Conservation (phyloP, 805 yeast genomes). For the Blastobotrys americana region DNA sequence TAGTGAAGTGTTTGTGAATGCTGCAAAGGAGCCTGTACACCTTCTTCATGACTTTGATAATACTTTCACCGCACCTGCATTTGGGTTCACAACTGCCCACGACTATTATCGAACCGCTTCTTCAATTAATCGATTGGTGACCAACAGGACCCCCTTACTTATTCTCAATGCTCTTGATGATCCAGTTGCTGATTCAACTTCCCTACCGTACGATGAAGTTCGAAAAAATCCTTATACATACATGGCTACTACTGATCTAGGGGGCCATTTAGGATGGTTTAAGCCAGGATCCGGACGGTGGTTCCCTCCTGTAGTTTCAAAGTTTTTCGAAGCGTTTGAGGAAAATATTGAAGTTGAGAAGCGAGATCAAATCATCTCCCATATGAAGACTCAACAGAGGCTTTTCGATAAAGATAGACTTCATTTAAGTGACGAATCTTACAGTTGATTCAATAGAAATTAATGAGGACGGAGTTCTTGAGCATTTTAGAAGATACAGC, state of each 20-base stretch:
- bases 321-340: constrained; percentile 35
- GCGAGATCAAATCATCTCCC: not conserved
- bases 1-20: constrained; percentile 26
- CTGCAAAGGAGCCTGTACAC: constrained; percentile 19
- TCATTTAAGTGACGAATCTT: not conserved
- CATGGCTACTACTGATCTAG: constrained; percentile 53
- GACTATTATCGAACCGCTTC: constrained; percentile 64
- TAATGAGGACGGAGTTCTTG: no score
- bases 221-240: constrained; percentile 51
- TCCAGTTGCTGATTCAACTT: constrained; percentile 53
- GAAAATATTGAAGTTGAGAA: constrained; percentile 22
- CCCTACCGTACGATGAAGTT: constrained; percentile 48
- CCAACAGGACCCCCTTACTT: constrained; percentile 56
- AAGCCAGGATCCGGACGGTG: constrained; percentile 55
- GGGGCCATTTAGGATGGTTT: constrained; percentile 84
- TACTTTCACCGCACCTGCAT: constrained; percentile 53
- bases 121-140: constrained; percentile 43
- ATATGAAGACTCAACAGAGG: not conserved
- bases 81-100: constrained; percentile 54
- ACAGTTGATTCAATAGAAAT: no score
- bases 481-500: no score
- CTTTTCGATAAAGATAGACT: not conserved
- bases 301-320: constrained; percentile 49
- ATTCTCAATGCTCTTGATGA: constrained; percentile 65
- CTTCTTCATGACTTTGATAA: constrained; percentile 55